phyloP scores from a whole-genome alignment of 2,329 filamentous ascomycete species.

The Arthroderma sp. region DNA sequence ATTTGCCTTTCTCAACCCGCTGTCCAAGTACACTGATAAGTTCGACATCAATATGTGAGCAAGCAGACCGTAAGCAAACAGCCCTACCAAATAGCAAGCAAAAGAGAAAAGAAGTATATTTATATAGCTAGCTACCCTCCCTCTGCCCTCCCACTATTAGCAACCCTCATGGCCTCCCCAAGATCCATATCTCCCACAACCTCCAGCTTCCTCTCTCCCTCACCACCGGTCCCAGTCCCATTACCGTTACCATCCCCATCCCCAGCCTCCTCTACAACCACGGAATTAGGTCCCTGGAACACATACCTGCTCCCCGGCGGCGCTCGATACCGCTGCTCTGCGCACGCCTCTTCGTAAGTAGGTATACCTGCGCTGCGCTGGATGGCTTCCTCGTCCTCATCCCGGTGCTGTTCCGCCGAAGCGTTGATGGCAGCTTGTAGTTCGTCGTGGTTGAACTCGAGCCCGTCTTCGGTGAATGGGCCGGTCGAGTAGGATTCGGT shows the following conservation, averaged over 20 bases:
- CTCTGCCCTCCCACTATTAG: slow-evolving; percentile 5
- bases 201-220: slow-evolving; percentile 3
- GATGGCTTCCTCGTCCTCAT: slow-evolving; percentile 12
- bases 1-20: too few species aligned
- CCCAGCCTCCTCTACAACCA: neutral
- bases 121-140: neutral
- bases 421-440: slow-evolving; percentile 11
- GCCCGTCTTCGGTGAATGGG: neutral
- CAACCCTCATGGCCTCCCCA: slow-evolving; percentile 11
- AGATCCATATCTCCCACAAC: slow-evolving; percentile 14
- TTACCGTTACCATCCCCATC: neutral
- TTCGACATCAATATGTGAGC: too few species aligned
- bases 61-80: too few species aligned
- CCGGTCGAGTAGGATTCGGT: slow-evolving; percentile 6
- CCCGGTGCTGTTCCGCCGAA: slow-evolving; percentile 9
- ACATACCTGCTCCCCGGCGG: slow-evolving; percentile 9
- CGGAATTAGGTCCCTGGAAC: slow-evolving; percentile 10
- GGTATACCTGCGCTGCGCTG: slow-evolving; percentile 10
- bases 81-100: too few species aligned
- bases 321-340: slow-evolving; percentile 5
- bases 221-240: neutral
- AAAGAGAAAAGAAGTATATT: neutral
- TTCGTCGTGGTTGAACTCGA: slow-evolving; percentile 6
- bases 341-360: slow-evolving; percentile 12
- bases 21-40: too few species aligned